Base-by-base conservation (phyloP, 441 rosid species). In the Pelargonium cotyledonis region DNA sequence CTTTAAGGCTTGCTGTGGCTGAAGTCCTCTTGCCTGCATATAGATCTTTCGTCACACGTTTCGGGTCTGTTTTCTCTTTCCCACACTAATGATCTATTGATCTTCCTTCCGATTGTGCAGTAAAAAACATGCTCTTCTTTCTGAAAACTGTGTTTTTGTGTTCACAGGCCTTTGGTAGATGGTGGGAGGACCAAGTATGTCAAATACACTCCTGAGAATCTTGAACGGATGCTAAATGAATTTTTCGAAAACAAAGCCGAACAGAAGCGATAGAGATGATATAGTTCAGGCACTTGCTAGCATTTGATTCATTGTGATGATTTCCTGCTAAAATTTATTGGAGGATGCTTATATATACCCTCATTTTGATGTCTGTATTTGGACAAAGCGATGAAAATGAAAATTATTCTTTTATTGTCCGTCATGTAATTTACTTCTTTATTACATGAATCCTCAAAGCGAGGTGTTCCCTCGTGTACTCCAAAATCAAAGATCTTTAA, bases 1-100 rank as follows among this genome's bases (percentile, higher is more conserved):
- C 98, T 46, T 74, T 95, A 10, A 84, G 98, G 84, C 99, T 95
- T 73, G 97, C 99, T 53, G 99, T 95, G 61, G 99, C 99, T 68
- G 99, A 95, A 85, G 90, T 95, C 47, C 76, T 95, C 77, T 82
- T 95, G 78, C 99, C 99, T 70, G 97, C 99, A 49, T 95, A 95
- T 74, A 81, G 98, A 82, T 84, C 95, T 65, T 95, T 86, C 71
- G 79, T 90, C 68, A 91, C 85, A 81, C 95, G 97, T 58, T 91
- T 80, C 67, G 97, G 97, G 99, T 95, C 80, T 67, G 76, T 70
- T 65, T 35, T 35, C 5, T 35, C n/a, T 26, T 38, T 67, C 12
- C 12, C 11, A 47, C 21, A 67, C 15, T 5, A 64, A 21, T 31
- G 21, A 61, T 43, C 38, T 43, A 19, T 6, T 31, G 38, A 31